phyloP scores from a whole-genome alignment of 2,329 filamentous ascomycete species.

The Nigrograna mackinnonii region DNA sequence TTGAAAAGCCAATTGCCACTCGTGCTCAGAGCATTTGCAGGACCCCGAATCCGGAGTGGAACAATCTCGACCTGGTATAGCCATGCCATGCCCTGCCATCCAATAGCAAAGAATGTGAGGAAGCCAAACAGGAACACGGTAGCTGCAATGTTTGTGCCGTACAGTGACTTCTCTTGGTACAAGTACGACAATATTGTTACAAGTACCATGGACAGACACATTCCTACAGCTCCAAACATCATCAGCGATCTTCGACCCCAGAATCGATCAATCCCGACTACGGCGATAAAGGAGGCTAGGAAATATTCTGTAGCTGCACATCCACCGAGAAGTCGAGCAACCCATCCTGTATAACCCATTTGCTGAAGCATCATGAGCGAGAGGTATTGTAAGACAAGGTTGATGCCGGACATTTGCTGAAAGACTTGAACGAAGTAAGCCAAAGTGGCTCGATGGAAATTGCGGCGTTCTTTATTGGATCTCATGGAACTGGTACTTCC shows the following conservation, averaged over 20 bases:
- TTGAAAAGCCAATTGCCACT: slow-evolving; percentile 83
- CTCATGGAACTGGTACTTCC: slow-evolving; percentile 24
- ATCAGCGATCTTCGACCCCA: slow-evolving; percentile 38
- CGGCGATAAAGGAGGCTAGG: slow-evolving; percentile 38
- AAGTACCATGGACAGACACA: slow-evolving; percentile 36
- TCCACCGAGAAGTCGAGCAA: slow-evolving; percentile 43
- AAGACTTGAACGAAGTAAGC: slow-evolving; percentile 48
- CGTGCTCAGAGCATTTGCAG: slow-evolving; percentile 83
- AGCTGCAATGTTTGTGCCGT: slow-evolving; percentile 37
- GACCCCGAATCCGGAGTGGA: slow-evolving; percentile 83
- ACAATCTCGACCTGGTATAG: slow-evolving; percentile 73
- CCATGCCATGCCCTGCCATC: slow-evolving; percentile 75
- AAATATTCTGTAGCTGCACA: slow-evolving; percentile 44
- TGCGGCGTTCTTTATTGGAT: slow-evolving; percentile 41
- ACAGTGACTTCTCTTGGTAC: slow-evolving; percentile 18
- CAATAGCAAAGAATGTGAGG: slow-evolving; percentile 88
- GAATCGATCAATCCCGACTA: slow-evolving; percentile 40
- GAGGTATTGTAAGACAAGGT: slow-evolving; percentile 40
- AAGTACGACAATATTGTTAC: slow-evolving; percentile 30
- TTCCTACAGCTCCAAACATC: slow-evolving; percentile 40
- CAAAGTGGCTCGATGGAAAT: slow-evolving; percentile 46
- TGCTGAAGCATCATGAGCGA: slow-evolving; percentile 56
- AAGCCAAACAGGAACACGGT: slow-evolving; percentile 82
- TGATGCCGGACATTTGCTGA: slow-evolving; percentile 44
- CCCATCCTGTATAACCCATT: slow-evolving; percentile 52